Conservation (phyloP, 805 yeast genomes). For the Suhomyces pyralidae region DNA sequence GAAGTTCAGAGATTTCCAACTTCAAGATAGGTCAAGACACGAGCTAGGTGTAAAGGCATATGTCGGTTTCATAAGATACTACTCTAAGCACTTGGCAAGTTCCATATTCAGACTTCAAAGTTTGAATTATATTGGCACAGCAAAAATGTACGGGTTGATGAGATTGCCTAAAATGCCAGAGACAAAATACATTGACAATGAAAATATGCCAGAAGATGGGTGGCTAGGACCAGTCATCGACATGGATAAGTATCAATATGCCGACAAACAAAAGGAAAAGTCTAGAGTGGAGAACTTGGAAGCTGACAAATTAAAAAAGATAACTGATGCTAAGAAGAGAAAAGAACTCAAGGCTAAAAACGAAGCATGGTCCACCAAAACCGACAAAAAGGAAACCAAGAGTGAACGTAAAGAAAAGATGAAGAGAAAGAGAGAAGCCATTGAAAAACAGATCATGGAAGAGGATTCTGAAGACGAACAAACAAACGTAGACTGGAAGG, state of each 20-base stretch:
- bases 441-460: slow-evolving; percentile 50
- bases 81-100: slow-evolving; percentile 81
- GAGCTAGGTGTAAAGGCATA: slow-evolving; percentile 78
- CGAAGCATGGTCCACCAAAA: slow-evolving; percentile 77
- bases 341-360: slow-evolving; percentile 50
- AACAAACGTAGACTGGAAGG: slow-evolving; percentile 82
- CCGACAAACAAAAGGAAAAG: slow-evolving; percentile 62
- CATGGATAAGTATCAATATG: slow-evolving; percentile 64
- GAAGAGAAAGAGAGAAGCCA: slow-evolving; percentile 62
- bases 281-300: slow-evolving; percentile 58
- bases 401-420: slow-evolving; percentile 64
- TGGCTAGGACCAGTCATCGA: slow-evolving; percentile 66
- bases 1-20: slow-evolving; percentile 49
- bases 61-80: slow-evolving; percentile 79
- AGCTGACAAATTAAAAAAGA: slow-evolving; percentile 37
- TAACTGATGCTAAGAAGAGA: slow-evolving; percentile 40
- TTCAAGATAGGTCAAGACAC: slow-evolving; percentile 74
- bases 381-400: slow-evolving; percentile 58
- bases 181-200: slow-evolving; percentile 47
- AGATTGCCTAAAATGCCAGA: slow-evolving; percentile 97
- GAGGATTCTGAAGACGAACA: slow-evolving; percentile 44
- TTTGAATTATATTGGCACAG: slow-evolving; percentile 70
- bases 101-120: slow-evolving; percentile 78
- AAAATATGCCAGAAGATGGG: slow-evolving; percentile 63
- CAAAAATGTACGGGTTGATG: slow-evolving; percentile 72